Percentiles rank a stretch among this genome's conserved stretches.
Evolutionary conservation across 1,284 basidiomycete species (phyloP).

Genomic region (Anthracocystis setariae): DNA sequence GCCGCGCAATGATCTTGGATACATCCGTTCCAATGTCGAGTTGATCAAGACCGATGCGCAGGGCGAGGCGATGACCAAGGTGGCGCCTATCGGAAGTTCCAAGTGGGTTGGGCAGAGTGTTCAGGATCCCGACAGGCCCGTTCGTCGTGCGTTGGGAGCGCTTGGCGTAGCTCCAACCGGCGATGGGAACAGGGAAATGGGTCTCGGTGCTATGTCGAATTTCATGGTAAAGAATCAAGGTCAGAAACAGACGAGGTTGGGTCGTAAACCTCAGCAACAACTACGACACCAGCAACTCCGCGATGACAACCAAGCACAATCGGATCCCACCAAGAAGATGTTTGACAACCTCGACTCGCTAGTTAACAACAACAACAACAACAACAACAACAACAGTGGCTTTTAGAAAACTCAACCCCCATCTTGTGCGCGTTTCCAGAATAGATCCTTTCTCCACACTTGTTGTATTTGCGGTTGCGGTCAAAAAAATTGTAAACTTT

Average conservation of each 20-base stretch:
- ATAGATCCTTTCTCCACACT: no score
- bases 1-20: slow-evolving; percentile 40
- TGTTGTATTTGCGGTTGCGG: no score
- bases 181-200: no score
- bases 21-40: slow-evolving; percentile 38
- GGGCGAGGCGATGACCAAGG: slow-evolving; percentile 8
- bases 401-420: neutral
- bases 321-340: slow-evolving; percentile 28
- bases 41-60: slow-evolving; percentile 25
- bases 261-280: slow-evolving; percentile 11
- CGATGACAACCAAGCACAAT: neutral
- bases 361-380: slow-evolving; percentile 14
- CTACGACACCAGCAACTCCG: neutral
- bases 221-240: slow-evolving; percentile 10
- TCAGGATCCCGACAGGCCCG: slow-evolving; percentile 34
- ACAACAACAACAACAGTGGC: slow-evolving; percentile 7
- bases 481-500: no score
- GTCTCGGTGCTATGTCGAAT: no score
- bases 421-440: neutral
- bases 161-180: neutral
- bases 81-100: slow-evolving; percentile 16
- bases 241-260: slow-evolving; percentile 27
- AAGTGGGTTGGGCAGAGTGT: slow-evolving; percentile 27
- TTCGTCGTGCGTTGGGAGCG: slow-evolving; percentile 13
- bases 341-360: slow-evolving; percentile 36